A percentile compares a stretch with the other conserved stretches of the same genome.
These are phyloP conservation scores for Aspergillus aculeatus DNA, from an alignment of 2,329 filamentous ascomycete species.

Conservation along the genomic window DNA sequence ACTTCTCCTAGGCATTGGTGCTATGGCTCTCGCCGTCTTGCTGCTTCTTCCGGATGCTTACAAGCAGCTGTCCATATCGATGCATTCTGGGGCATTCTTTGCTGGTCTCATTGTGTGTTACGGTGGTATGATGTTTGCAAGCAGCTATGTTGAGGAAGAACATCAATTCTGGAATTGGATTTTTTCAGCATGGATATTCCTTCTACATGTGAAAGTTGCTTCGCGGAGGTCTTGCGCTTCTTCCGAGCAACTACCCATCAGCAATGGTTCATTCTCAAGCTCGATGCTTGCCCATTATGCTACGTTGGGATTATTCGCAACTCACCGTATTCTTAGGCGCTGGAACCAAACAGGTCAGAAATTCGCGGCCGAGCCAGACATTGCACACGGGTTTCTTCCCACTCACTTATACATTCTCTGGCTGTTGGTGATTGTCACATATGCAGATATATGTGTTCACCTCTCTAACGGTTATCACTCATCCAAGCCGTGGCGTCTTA, in stretches of 20 bases:
- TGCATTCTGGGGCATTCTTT: constrained; percentile 41
- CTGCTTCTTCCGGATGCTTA: constrained; percentile 33
- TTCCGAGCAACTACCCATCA: neutral
- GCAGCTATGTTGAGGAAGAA: constrained; percentile 96
- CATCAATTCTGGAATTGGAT: constrained; percentile 99
- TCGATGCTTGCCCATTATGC: constrained; percentile 12
- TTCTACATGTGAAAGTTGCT: constrained; percentile 45
- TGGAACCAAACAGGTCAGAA: constrained; percentile 99
- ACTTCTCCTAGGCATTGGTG: constrained; percentile 33
- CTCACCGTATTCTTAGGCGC: constrained; percentile 66
- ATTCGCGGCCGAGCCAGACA: constrained; percentile 84
- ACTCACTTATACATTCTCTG: constrained; percentile 69
- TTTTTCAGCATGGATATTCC: constrained; percentile 51
- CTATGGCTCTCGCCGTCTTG: constrained; percentile 46
- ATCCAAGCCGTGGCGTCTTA: constrained; percentile 23
- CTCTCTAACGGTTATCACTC: constrained; percentile 36
- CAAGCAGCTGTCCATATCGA: constrained; percentile 31
- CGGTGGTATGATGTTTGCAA: constrained; percentile 91
- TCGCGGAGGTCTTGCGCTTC: constrained; percentile 1
- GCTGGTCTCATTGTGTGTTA: constrained; percentile 61
- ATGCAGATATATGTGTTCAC: constrained; percentile 57
- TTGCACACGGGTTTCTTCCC: constrained; percentile 69
- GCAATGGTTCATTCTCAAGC: neutral
- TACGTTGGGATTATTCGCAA: constrained; percentile 54
- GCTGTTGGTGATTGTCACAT: constrained; percentile 68